Base-by-base conservation (phyloP, 495 filamentous ascomycete genomes). In the Hyaloscypha variabilis region DNA sequence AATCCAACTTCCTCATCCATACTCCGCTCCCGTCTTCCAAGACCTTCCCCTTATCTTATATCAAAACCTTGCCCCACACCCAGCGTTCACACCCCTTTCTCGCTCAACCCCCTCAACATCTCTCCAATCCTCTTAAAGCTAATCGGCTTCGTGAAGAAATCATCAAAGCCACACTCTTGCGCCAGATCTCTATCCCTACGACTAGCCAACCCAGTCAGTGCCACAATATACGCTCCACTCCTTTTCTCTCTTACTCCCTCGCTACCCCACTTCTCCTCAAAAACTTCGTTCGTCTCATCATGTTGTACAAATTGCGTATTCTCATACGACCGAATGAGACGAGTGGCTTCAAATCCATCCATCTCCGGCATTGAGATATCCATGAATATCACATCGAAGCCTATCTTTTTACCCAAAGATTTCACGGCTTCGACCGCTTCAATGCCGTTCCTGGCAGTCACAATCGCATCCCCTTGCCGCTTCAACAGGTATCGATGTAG, bases 301-400 rank as follows among this genome's bases (percentile, higher is more conserved):
- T 10, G 14, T 1, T 30, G 26, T 25, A 54, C 52, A 17, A 34
- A 4, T 29, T 19, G 50, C 13, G 21, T 26, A 11, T 56, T 25
- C 72, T 92, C 90, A 49, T 87, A 79, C 23, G 76, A 74, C 25
- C 89, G 81, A 61, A 92, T 90, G 6, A 79, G 74, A 1, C 80
- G 77, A 2, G 89, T 90, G 14, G 88, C 83, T 59, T 84, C 83
- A 34, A 91, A 74, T 4, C 89, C 89, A 62, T 90, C 84, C 83
- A 92, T 85, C 0, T 90, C 75, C 0, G 90, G 90, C 90, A 93
- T 92, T 64, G 81, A 85, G 52, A 92, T 85, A 65, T 91, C 69
- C 69, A 72, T 72, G 58, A 72, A 69, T 6, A 72, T 65, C 8
- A 68, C 24, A 55, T 72, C 67, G 39, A 65, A 69, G 29, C 34